Percentiles rank a stretch among this genome's conserved stretches.
These are phyloP conservation scores for Rhododendron ferrugineum DNA, from an alignment of 148 eudicot species.

Conservation along the genomic window DNA sequence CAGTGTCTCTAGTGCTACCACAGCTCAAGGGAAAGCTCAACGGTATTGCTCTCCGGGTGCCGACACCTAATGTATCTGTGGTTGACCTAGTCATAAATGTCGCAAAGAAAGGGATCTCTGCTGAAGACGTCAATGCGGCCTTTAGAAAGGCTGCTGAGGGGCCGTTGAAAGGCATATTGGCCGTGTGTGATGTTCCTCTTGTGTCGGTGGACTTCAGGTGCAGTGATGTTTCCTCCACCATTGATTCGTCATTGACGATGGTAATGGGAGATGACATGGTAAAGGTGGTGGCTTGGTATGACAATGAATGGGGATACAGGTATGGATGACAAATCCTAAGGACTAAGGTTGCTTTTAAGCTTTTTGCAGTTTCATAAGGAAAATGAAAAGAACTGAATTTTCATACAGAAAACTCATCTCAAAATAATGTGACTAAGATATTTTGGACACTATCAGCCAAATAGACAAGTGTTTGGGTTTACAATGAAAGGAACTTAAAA, in stretches of 20 bases:
- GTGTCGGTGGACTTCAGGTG: conserved; percentile 95
- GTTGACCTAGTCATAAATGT: conserved; percentile 97
- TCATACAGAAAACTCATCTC: not conserved
- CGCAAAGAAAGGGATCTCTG: conserved; percentile 77
- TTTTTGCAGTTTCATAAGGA: not conserved
- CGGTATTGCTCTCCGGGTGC: conserved; percentile 94
- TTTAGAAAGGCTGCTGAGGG: conserved; percentile 95
- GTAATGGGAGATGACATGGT: conserved; percentile 99
- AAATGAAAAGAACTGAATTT: not conserved
- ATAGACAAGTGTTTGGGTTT: not conserved
- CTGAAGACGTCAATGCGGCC: conserved; percentile 88
- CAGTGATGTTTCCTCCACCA: conserved; percentile 79
- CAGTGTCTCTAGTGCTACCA: conserved; percentile 92
- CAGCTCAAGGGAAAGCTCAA: conserved; percentile 99
- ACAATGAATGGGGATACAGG: conserved; percentile 99
- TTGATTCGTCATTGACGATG: conserved; percentile 98
- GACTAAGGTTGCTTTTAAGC: not conserved
- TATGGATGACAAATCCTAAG: conserved; percentile 2
- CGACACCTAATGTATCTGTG: conserved; percentile 96
- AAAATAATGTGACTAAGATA: not conserved
- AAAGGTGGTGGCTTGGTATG: conserved; percentile 99
- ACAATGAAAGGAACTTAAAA: not conserved
- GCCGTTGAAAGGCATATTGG: conserved; percentile 78
- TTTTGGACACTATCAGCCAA: not conserved
- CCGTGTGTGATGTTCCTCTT: conserved; percentile 81